Evolutionary conservation across 225 moss, liverwort and hornwort species (phyloP), one percentile per base, ranked within the genome.

Genomic region (Marchantia paleacea): DNA sequence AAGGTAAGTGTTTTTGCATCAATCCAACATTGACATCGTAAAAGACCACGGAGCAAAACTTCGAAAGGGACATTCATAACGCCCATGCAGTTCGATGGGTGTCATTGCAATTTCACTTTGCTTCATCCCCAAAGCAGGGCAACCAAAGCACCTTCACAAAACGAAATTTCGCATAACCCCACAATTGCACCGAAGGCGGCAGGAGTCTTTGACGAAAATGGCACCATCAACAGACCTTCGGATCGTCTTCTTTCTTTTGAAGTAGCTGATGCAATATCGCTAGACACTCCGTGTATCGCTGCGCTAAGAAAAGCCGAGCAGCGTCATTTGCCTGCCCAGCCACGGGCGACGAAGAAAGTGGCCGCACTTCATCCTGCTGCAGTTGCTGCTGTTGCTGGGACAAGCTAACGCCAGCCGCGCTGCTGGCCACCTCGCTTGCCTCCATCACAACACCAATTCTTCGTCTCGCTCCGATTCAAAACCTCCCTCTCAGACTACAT

Each of bases 281-380:
- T 85, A 99, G 80, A 66, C 95, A 99, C 73, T 95, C 95, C 18
- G 91, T 79, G 76, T 95, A 99, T 1, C 92, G 90, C 72, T 92
- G 89, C 28, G 92, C 80, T 64, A 95, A 92, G 85, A 99, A 99
- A 22, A 99, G 90, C 87, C 85, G 83, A 11, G 95, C 95, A 20
- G 97, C 97, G 57, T 95, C 95, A 85, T 99, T 99, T 12, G 97
- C 97, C 55, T 91, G 86, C 49, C 91, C 92, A 7, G 90, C 90
- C 4, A 92, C 89, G 16, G 92, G 82, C 14, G 94, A 94, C 75
- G 90, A 84, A 47, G 91, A 84, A 80, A 82, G 77, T 0, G 81
- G 53, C 47, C 57, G 68, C 67, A 67, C 75, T 28, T 52, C 73
- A 61, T 39, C 82, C 54, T 69, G 79, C 65, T 78, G 78, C 49